phyloP scores from a whole-genome alignment of 1,284 basidiomycete species.

The Limonomyces culmigenus region DNA sequence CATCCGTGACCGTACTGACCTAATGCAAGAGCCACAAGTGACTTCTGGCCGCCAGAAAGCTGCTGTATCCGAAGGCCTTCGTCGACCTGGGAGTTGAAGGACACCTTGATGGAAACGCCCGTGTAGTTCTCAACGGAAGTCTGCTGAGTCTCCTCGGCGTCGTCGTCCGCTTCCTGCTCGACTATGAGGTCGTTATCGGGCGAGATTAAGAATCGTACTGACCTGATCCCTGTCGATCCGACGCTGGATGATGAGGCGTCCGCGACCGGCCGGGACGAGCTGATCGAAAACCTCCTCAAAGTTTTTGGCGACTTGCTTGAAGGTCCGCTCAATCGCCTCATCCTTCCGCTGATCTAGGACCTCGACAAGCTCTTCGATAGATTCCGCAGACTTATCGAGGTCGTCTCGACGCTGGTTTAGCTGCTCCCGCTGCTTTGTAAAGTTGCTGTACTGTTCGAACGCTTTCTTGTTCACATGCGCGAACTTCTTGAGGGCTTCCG shows the following conservation, averaged over 20 bases:
- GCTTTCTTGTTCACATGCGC: constrained; percentile 99
- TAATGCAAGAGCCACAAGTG: constrained; percentile 88
- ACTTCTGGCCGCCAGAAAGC: constrained; percentile 95
- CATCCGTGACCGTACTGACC: constrained; percentile 24
- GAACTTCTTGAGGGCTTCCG: constrained; percentile 89
- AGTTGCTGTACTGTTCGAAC: constrained; percentile 95
- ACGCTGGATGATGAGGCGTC: constrained; percentile 83
- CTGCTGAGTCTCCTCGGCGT: constrained; percentile 52
- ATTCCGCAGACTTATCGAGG: constrained; percentile 74
- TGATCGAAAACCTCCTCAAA: constrained; percentile 96
- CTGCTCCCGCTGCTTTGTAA: constrained; percentile 94
- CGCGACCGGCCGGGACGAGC: constrained; percentile 89
- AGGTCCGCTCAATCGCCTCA: constrained; percentile 95
- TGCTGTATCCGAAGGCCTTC: constrained; percentile 95
- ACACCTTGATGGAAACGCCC: constrained; percentile 93
- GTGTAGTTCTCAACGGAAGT: constrained; percentile 88
- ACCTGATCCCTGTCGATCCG: constrained; percentile 58
- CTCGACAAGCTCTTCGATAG: constrained; percentile 90
- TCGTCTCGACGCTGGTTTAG: constrained; percentile 77
- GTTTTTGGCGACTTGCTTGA: constrained; percentile 94
- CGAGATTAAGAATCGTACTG: constrained; percentile 2
- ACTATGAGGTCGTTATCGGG: constrained; percentile 10
- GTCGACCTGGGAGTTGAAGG: constrained; percentile 96
- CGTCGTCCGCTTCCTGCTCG: constrained; percentile 56
- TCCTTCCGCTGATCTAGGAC: constrained; percentile 95